These are phyloP conservation scores for Dictyostelium firmibasis DNA, from an alignment of 78 protist species.

Conservation along the genomic window DNA sequence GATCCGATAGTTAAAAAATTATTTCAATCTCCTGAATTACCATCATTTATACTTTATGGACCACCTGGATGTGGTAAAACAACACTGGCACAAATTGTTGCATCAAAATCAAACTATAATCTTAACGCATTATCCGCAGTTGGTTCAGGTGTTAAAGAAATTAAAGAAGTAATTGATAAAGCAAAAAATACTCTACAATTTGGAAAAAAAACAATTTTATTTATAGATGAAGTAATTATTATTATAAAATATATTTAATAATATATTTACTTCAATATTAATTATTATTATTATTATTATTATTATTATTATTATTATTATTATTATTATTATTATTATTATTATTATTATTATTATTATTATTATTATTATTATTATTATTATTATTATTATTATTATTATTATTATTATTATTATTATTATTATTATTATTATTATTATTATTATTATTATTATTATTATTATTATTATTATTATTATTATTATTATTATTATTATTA, in stretches of 20 bases:
- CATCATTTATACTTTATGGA: constrained; percentile 70
- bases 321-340: neutral
- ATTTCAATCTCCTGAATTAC: neutral
- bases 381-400: neutral
- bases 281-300: too few species aligned
- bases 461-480: too few species aligned
- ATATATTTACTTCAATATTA: too few species aligned
- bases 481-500: neutral
- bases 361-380: neutral
- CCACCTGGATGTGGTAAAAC: constrained; percentile 78
- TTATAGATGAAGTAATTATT: constrained; percentile 74
- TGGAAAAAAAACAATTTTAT: constrained; percentile 54
- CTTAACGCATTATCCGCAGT: constrained; percentile 22
- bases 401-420: neutral
- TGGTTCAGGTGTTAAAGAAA: constrained; percentile 36
- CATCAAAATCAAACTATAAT: neutral
- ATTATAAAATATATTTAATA: too few species aligned
- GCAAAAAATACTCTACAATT: neutral
- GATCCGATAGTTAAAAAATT: neutral
- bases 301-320: neutral
- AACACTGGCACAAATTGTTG: constrained; percentile 38
- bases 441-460: too few species aligned
- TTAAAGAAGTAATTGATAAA: constrained; percentile 8
- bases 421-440: too few species aligned
- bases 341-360: neutral